Base-by-base conservation (phyloP, 2,329 filamentous ascomycete species). In the Xylariaceae sp. region DNA sequence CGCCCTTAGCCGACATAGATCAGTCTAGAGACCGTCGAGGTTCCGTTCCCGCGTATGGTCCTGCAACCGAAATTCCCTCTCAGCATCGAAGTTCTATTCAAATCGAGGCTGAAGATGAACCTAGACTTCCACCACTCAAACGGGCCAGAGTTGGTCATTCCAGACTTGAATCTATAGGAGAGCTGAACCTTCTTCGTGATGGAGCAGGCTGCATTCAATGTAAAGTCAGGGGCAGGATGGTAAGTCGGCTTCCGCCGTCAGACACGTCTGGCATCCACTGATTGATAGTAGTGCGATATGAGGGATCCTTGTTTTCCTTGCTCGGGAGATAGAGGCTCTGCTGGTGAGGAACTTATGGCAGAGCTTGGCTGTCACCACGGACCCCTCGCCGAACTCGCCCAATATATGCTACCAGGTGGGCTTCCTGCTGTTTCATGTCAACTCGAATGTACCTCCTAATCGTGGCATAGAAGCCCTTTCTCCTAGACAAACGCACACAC, bases 151-250 rank as follows among this genome's bases (percentile, higher is more conserved):
- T 80, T 35, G 80, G 79, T 2, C 80, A 81, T 62, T 77, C 79
- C 44, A 77, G 80, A 23, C 72, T 85, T 1, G 77, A 84, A 66
- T 84, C 82, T 15, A 84, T 85, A 51, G 81, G 78, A 48, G 82
- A 84, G 69, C 75, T 85, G 3, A 76, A 76, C 47, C 74, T 84
- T 7, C 73, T 80, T 15, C 77, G 75, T 45, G 77, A 80, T 42
- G 69, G 74, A 13, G 76, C 76, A 13, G 75, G 77, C 11, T 84
- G 82, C 66, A 73, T 84, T 47, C 78, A 79, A 48, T 85, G 82
- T 67, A 78, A 74, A 67, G 71, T 78, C 7, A 68, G 75, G 37
- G 77, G 76, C 50, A 76, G 75, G 68, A 73, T 75, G 66, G 81
- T 83, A 74, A 68, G 76, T 64, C 17, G 9, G 17, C n/a, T 51